Evolutionary conservation across 1,284 basidiomycete species (phyloP), one percentile per base, ranked within the genome.

Genomic region (Ceratobasidium sp.): DNA sequence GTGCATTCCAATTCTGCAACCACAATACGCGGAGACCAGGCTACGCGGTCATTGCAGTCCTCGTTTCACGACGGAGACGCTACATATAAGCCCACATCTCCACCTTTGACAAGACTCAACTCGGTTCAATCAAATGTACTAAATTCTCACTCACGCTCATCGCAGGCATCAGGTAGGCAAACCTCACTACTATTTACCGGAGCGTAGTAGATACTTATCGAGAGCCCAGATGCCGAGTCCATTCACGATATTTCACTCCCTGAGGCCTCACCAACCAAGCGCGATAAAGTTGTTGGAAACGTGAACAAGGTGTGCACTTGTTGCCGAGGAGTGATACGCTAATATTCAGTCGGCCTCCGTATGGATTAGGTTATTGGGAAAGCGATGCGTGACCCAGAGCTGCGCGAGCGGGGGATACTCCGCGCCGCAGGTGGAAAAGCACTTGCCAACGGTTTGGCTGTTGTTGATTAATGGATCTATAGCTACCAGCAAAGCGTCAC

Each of bases 351-450:
- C 32, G n/a, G 34, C 15, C 12, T 17, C 29, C 25, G 4, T 43
- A 17, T 38, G n/a, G n/a, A n/a, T 13, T 31, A 67, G 52, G 17
- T 67, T 13, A 10, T 67, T 31, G 43, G 35, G 29, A 55, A 54
- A 22, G 12, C 45, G 6, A 55, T 20, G 2, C 52, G 50, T 22
- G 64, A 67, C 20, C 64, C 64, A 2, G 64, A 67, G 40, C 47
- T 67, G n/a, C 40, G 35, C 17, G 64, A 67, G 22, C 50, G 52
- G 20, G 64, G 38, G 8, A 45, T 55, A 38, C 40, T 67, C 5
- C 64, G 52, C 20, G 50, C 35, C n/a, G 38, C 34, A 32, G 64
- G 64, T 15, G 64, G 62, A n/a, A 67, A 67, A 22, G 64, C 29
- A 8, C 27, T 34, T 15, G 64, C 38, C 3, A 40, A 67, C 5